Conservation (phyloP, 371 early-diverging fungal genomes). For the Rozella allomycis region DNA sequence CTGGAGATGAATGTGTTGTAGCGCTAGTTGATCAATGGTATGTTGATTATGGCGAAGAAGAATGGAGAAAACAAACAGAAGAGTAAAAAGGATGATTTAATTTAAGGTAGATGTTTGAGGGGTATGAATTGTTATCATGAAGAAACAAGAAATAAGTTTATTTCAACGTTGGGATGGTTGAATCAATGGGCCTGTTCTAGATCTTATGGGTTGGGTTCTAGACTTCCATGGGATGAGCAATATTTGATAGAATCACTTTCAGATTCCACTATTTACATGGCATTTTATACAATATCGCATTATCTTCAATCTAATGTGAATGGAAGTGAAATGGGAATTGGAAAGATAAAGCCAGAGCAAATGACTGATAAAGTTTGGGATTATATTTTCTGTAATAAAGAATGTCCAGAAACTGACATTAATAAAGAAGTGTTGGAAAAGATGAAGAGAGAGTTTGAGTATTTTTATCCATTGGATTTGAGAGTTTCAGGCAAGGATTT, state of each 20-base stretch:
- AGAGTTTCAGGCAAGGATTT: conserved; percentile 98
- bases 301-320: conserved; percentile 71
- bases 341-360: conserved; percentile 54
- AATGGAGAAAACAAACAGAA: conserved; percentile 67
- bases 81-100: conserved; percentile 20
- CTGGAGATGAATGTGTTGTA: conserved; percentile 97
- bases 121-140: conserved; percentile 55
- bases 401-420: conserved; percentile 21
- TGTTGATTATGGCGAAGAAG: conserved; percentile 88
- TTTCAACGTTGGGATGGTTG: conserved; percentile 84
- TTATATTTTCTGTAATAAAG: conserved; percentile 58
- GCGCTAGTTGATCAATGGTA: conserved; percentile 98
- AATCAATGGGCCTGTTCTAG: conserved; percentile 98
- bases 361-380: conserved; percentile 93
- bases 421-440: conserved; percentile 37
- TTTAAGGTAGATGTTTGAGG: conserved; percentile 26
- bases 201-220: conserved; percentile 90
- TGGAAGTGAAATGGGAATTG: conserved; percentile 57
- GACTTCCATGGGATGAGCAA: conserved; percentile 88
- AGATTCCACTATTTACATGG: conserved; percentile 99
- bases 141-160: conserved; percentile 77
- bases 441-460: conserved; percentile 72
- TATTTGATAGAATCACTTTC: conserved; percentile 96
- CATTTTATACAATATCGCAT: conserved; percentile 96
- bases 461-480: conserved; percentile 97